A percentile compares a stretch with the other conserved stretches of the same genome.
Conservation (phyloP, 306 rosid species). For the Boehmeria nivea region DNA sequence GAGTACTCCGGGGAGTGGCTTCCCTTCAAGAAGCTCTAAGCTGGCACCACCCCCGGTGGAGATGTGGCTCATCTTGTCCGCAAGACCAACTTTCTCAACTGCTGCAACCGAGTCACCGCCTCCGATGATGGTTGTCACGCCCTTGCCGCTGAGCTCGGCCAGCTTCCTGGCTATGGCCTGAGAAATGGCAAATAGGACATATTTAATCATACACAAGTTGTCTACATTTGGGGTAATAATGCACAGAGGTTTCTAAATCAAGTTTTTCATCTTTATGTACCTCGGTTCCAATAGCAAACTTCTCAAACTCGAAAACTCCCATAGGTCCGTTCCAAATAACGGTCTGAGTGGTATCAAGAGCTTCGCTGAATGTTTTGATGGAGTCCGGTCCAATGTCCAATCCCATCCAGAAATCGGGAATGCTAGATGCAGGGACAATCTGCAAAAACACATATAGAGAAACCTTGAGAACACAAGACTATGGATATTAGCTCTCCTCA, state of each 20-base stretch:
- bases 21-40: slow-evolving; percentile 98
- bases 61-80: slow-evolving; percentile 96
- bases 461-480: too few relatives aligned
- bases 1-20: slow-evolving; percentile 87
- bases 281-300: slow-evolving; percentile 89
- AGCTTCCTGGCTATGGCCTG: slow-evolving; percentile 85
- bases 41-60: slow-evolving; percentile 99
- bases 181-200: not conserved
- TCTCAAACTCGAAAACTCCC: slow-evolving; percentile 93
- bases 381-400: slow-evolving; percentile 96
- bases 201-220: not conserved
- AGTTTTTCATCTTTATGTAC: slow-evolving; percentile 23
- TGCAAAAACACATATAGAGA: slow-evolving; percentile 30
- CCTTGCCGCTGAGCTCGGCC: slow-evolving; percentile 84
- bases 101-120: slow-evolving; percentile 99
- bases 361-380: slow-evolving; percentile 60
- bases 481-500: too few relatives aligned
- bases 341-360: slow-evolving; percentile 69
- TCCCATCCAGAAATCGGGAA: slow-evolving; percentile 98
- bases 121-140: slow-evolving; percentile 89
- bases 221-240: not conserved
- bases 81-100: slow-evolving; percentile 88
- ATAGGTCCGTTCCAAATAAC: slow-evolving; percentile 96
- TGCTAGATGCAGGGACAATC: slow-evolving; percentile 73
- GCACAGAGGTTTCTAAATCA: too few relatives aligned